Base-by-base conservation (phyloP, 768 basidiomycete genomes). In the Lyophyllum decastes region DNA sequence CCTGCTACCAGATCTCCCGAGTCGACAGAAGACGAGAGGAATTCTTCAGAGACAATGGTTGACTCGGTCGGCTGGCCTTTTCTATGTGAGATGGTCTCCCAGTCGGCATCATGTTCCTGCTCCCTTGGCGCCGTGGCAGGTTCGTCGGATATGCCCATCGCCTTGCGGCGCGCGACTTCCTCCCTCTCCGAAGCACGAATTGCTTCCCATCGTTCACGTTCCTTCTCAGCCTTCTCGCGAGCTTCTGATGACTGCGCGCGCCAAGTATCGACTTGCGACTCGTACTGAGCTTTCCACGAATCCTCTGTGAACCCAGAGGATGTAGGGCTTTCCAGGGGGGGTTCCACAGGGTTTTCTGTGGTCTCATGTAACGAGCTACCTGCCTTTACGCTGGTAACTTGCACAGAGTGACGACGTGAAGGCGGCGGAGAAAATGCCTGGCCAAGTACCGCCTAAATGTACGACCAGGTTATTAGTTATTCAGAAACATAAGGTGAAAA, bases 161-260 rank as follows among this genome's bases (percentile, higher is more conserved):
- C 70, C 64, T 76, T 76, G 53, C 71, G 76, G 41, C 72, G 74
- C 26, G 73, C 73, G 10, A 71, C 72, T 64, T 76, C 72, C 60
- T 76, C 70, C 51, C 75, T 75, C 71, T 89, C 86, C 33, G 75
- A 75, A 30, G 76, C 78, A 41, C 92, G 82, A 48, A 88, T 75
- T 16, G 76, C 74, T 68, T 90, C 90, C 90, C 89, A 94, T 60
- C 79, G 78, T 43, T 79, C 80, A 10, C 91, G 87, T 70, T 86
- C 84, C 59, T 78, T 80, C 74, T 92, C 91, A 9, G 90, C 88
- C 68, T 87, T 91, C 67, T 83, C 77, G 51, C 90, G 86, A 44
- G 86, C 86, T 58, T 83, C 82, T 27, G 90, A 87, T 38, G 86
- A 88, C 64, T 86, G 83, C 22, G 82, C 82, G 40, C 87, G 86